phyloP scores from a whole-genome alignment of 208 protist genomes.

The Crithidia acanthocephali region DNA sequence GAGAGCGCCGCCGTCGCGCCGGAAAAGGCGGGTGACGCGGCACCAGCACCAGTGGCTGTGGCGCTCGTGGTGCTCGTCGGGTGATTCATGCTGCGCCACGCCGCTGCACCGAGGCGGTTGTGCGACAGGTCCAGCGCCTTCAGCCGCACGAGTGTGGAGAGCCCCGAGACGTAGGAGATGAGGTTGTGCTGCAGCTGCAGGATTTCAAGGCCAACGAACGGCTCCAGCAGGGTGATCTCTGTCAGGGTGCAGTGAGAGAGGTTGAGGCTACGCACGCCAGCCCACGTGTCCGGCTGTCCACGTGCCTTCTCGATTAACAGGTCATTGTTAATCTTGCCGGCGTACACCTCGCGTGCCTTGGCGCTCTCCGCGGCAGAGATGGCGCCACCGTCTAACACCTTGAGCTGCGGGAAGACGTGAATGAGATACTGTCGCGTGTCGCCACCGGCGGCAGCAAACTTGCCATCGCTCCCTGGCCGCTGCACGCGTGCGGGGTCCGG shows the following conservation, averaged over 20 bases:
- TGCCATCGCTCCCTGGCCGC: background rate
- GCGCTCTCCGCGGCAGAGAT: slow-evolving; percentile 63
- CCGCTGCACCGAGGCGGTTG: slow-evolving; percentile 61
- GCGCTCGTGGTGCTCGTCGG: background rate
- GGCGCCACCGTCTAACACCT: slow-evolving; percentile 86
- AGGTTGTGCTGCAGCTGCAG: slow-evolving; percentile 86
- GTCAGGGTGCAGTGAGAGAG: slow-evolving; percentile 79
- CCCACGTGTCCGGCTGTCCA: slow-evolving; percentile 46
- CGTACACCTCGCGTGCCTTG: slow-evolving; percentile 67
- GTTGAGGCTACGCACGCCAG: slow-evolving; percentile 57
- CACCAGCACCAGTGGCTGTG: background rate
- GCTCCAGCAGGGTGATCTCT: slow-evolving; percentile 69
- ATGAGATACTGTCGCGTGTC: slow-evolving; percentile 88
- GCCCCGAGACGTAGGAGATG: slow-evolving; percentile 55
- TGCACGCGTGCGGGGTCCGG: background rate
- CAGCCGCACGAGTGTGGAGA: slow-evolving; percentile 56
- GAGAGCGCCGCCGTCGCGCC: background rate
- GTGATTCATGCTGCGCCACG: slow-evolving; percentile 27
- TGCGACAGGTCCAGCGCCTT: slow-evolving; percentile 83
- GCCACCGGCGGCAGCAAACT: slow-evolving; percentile 7
- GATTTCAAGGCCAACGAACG: slow-evolving; percentile 64
- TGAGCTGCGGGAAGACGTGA: slow-evolving; percentile 92
- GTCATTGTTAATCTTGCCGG: slow-evolving; percentile 81
- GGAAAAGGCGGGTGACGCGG: background rate
- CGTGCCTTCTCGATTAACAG: slow-evolving; percentile 69